Base-by-base conservation (phyloP, 441 rosid genomes). In the Brassica hybrid region DNA sequence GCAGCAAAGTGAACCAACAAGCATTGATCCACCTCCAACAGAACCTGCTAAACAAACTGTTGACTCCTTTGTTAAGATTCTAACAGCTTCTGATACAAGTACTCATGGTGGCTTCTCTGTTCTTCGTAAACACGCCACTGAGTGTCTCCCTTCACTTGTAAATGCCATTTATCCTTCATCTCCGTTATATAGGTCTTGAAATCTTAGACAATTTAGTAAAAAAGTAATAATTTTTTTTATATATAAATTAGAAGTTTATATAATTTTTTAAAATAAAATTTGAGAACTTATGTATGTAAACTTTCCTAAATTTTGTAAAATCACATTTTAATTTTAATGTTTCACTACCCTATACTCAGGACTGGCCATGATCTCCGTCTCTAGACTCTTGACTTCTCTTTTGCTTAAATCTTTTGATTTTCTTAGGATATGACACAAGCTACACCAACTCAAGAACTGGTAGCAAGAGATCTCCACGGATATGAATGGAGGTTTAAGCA, bases 51-150 rank as follows among this genome's bases (percentile, higher is more conserved):
- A 85, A 80, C 87, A 79, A 48, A 56, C 81, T 4, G 86, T 91
- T 76, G 90, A 90, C 83, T 87, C 92, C 0, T 95, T 95, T 76
- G 87, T 90, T 79, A 95, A 93, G 90, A 89, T 93, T 68, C 76
- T 93, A 72, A 93, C 99, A 5, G 97, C 97, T 36, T 93, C 99
- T 9, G 99, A 95, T 80, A 95, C 98, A 10, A 95, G 99, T 80
- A 95, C 99, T 43, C 99, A 95, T 76, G 99, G 99, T 21, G 99
- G 99, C 14, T 95, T 95, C 81, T 95, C 99, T 72, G 96, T 95
- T 82, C 94, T 90, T 16, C 88, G 94, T 59, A 95, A 92, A 81
- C 98, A 95, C 69, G 99, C 99, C 1, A 93, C 89, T 10, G 99
- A 93, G 71, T 91, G 97, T 81, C 83, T 95, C 18, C 98, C 97